Evolutionary conservation across 768 basidiomycete genomes (phyloP), one percentile per base, ranked within the genome.

Genomic region (Pisolithus orientalis): DNA sequence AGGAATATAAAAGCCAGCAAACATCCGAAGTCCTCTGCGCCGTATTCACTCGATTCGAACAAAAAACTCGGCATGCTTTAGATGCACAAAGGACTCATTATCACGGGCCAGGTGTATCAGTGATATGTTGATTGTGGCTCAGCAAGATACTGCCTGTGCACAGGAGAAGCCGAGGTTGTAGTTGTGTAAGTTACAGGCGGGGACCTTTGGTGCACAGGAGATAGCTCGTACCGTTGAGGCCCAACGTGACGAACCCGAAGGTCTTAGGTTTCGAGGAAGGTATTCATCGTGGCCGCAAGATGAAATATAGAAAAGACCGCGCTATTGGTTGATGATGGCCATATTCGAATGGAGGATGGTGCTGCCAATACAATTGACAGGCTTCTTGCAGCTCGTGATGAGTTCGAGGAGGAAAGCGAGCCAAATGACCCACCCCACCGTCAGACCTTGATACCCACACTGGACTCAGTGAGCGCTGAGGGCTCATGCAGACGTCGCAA

Each of bases 141-240:
- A 62, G 57, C 61, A 69, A 42, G 65, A 66, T 16, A 63, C 65
- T 2, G 43, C 56, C 10, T 61, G 61, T 28, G 65, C 70, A 10
- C 70, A 70, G 46, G 74, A 80, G 32, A 83, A 85, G 54, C 60
- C 84, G 44, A 66, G 70, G 45, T 48, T 82, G 49, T 85, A 83
- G 45, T 48, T 82, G 49, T 85, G 82, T 60, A 83, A 80, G 60
- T 47, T 78, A 1, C 80, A 84, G 57, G 71, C 70, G 68, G 81
- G 84, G 59, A 81, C 84, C 38, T 61, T 67, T 21, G 72, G 74
- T 34, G 83, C 82, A 0, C 81, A 84, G 54, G 70, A 74, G 4
- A 70, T 79, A 4, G 72, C 83, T 10, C 68, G 73, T 31, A 66
- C 72, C 17, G 67, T 82, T 4, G 77, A 82, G 46, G 65, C 66